Evolutionary conservation across 2,329 filamentous ascomycete species (phyloP).

Genomic region (Endothia cerciana): DNA sequence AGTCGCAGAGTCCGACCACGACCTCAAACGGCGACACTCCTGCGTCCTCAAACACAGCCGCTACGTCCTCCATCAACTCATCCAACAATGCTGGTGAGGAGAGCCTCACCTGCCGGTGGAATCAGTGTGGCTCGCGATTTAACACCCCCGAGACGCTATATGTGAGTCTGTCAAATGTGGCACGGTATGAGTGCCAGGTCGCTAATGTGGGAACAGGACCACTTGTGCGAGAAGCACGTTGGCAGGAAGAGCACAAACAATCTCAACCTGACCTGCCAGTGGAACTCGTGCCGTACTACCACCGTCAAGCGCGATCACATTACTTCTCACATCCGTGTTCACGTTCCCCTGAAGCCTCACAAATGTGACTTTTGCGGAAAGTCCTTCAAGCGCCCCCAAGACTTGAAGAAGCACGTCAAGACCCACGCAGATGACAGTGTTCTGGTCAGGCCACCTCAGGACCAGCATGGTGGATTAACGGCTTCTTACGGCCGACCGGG

Average conservation of each 20-base stretch:
- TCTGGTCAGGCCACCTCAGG: conserved; percentile 56
- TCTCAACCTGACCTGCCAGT: conserved; percentile 94
- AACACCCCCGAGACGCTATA: conserved; percentile 61
- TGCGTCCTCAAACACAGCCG: conserved; percentile 54
- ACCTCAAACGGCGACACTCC: conserved; percentile 59
- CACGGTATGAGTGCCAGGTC: neutral
- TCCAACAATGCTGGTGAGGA: conserved; percentile 53
- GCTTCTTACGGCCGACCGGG: conserved; percentile 56
- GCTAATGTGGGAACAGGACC: conserved; percentile 64
- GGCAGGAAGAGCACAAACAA: conserved; percentile 99
- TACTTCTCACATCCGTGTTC: conserved; percentile 96
- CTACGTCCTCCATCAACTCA: conserved; percentile 37
- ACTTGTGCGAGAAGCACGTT: conserved; percentile 97
- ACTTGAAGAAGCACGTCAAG: conserved; percentile 99
- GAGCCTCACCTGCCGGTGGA: conserved; percentile 65
- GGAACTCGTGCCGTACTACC: conserved; percentile 93
- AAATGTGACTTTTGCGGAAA: conserved; percentile 99
- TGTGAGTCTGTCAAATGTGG: conserved; percentile 46
- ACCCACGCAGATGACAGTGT: conserved; percentile 97
- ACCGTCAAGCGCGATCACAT: conserved; percentile 99
- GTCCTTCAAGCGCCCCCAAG: conserved; percentile 98
- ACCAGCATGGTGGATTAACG: conserved; percentile 54
- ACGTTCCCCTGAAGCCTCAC: conserved; percentile 98
- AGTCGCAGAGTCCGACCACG: conserved; percentile 44
- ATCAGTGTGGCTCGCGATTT: conserved; percentile 62